Percentiles rank a stretch among this genome's conserved stretches.
These are phyloP conservation scores for Aureobasidium sp. DNA, from an alignment of 2,329 filamentous ascomycete genomes.

Conservation along the genomic window DNA sequence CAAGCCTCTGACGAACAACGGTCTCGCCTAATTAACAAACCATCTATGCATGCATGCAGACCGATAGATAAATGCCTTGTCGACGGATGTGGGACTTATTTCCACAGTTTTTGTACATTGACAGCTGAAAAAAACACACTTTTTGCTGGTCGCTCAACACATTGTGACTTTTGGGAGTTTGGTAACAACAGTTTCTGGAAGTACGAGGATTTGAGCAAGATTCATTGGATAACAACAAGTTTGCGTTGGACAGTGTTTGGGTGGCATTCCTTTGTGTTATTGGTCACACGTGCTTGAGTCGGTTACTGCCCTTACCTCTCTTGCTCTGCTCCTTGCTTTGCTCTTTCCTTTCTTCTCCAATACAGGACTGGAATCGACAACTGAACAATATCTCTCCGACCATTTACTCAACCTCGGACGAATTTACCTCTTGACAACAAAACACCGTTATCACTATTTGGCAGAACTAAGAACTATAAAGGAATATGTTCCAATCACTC, in stretches of 20 bases:
- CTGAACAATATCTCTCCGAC: neutral
- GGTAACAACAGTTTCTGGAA: neutral
- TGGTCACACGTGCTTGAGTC: neutral
- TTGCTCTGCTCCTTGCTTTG: neutral
- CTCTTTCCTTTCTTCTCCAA: neutral
- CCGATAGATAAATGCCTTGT: conserved; percentile 5
- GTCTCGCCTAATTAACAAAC: neutral
- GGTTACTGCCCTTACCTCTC: neutral
- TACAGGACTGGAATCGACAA: neutral
- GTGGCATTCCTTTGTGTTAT: neutral
- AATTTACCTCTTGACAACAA: neutral
- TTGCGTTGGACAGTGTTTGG: neutral
- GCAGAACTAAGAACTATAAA: neutral
- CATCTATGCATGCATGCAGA: neutral
- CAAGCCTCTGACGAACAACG: conserved; percentile 7
- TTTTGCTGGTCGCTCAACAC: neutral
- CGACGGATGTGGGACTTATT: neutral
- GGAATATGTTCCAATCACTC: neutral
- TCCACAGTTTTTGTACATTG: neutral
- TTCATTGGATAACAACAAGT: neutral
- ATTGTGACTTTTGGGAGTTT: neutral
- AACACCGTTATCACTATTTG: neutral
- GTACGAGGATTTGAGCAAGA: neutral
- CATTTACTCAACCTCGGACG: neutral
- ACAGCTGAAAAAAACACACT: neutral